phyloP scores from a whole-genome alignment of 345 rosid species.

The Excoecaria agallocha region DNA sequence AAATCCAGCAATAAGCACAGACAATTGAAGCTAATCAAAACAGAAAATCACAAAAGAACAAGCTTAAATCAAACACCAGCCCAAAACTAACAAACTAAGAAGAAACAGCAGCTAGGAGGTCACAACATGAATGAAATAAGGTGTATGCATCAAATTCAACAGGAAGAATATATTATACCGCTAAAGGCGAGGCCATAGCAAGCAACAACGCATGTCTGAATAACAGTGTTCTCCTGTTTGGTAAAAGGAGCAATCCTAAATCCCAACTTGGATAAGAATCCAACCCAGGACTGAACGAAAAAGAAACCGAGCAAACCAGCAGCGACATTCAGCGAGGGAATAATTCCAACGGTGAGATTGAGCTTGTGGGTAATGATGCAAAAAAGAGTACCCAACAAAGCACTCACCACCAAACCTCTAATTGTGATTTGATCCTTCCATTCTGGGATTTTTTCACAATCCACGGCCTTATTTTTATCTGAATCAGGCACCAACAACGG shows the following conservation, averaged over 20 bases:
- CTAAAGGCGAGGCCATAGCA: conserved; percentile 92
- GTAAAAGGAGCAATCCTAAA: conserved; percentile 63
- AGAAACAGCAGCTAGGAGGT: too few relatives aligned
- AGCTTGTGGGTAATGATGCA: conserved; percentile 90
- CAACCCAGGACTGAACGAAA: conserved; percentile 88
- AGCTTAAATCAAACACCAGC: too few relatives aligned
- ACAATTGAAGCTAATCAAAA: too few relatives aligned
- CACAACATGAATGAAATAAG: too few relatives aligned
- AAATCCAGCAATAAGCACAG: neutral
- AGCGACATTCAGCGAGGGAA: conserved; percentile 86
- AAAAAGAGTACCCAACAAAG: conserved; percentile 64
- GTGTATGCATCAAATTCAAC: too few relatives aligned
- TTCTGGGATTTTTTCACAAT: conserved; percentile 46
- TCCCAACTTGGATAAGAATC: conserved; percentile 58
- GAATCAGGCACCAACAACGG: conserved; percentile 43
- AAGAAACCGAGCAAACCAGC: conserved; percentile 93
- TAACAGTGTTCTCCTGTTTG: conserved; percentile 88
- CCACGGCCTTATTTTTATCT: conserved; percentile 18
- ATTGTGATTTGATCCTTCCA: conserved; percentile 94
- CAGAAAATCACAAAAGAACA: too few relatives aligned
- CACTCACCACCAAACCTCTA: conserved; percentile 70
- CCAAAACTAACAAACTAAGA: too few relatives aligned
- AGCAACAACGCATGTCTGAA: conserved; percentile 96
- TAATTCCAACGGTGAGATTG: conserved; percentile 84
- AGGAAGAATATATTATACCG: conserved; percentile 32